Evolutionary conservation across 1,284 basidiomycete species (phyloP).

Genomic region (Leccinum huronense): DNA sequence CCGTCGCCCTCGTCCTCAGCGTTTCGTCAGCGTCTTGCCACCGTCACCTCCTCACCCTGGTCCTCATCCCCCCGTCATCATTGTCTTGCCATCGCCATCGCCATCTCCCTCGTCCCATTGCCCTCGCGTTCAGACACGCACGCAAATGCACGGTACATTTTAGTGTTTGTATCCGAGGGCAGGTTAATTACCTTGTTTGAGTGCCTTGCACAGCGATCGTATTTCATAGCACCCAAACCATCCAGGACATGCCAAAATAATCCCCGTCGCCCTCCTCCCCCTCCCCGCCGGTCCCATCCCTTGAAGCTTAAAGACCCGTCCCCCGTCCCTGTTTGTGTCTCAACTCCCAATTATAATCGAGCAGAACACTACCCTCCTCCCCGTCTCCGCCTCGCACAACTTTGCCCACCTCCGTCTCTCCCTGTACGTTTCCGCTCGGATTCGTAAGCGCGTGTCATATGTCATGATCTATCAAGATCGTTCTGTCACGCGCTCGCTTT

Average conservation of each 20-base stretch:
- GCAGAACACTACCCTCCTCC: constrained; percentile 36
- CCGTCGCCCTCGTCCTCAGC: no score
- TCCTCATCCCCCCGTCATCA: no score
- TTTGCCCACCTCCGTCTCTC: constrained; percentile 60
- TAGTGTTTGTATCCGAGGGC: no score
- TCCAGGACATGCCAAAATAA: constrained; percentile 2
- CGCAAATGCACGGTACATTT: no score
- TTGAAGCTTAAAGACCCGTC: constrained; percentile 20
- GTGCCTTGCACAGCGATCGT: constrained; percentile 38
- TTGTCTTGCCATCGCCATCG: no score
- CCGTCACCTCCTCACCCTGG: no score
- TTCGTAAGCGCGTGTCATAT: constrained; percentile 29
- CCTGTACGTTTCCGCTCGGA: constrained; percentile 43
- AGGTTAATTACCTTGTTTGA: constrained; percentile 32
- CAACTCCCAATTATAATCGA: constrained; percentile 41
- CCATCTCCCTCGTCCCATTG: no score
- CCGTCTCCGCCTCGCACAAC: constrained; percentile 55
- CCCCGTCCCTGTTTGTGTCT: constrained; percentile 1
- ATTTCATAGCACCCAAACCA: constrained; percentile 30
- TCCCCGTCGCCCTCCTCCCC: constrained; percentile 8
- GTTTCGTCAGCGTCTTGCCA: no score
- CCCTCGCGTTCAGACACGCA: no score
- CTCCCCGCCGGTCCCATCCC: constrained; percentile 11
- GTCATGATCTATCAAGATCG: constrained; percentile 32
- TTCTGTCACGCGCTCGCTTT: constrained; percentile 22